Conservation (phyloP, 352 stramenopile species). For the Aphanomyces stellatus region DNA sequence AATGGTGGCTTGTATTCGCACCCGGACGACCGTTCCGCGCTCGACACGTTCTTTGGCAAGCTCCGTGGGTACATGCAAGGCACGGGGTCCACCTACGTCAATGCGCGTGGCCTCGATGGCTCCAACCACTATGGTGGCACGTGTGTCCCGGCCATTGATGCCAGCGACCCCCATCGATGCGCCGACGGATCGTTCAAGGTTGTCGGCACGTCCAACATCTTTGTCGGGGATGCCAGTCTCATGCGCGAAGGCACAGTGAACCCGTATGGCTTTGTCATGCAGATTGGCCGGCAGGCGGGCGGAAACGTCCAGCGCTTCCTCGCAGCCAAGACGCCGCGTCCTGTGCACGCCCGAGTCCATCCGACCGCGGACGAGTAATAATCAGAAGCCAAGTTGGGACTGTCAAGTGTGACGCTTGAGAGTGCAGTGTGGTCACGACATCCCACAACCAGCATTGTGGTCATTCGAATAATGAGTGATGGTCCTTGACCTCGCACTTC, state of each 20-base stretch:
- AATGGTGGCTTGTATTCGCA: constrained; percentile 34
- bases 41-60: constrained; percentile 33
- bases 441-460: too few species aligned
- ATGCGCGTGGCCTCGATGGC: constrained; percentile 27
- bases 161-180: constrained; percentile 34
- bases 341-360: too few species aligned
- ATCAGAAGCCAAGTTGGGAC: too few species aligned
- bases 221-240: constrained; percentile 44
- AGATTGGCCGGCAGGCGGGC: constrained; percentile 44
- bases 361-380: too few species aligned
- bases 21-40: constrained; percentile 34
- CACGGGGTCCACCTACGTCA: constrained; percentile 28
- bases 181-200: constrained; percentile 51
- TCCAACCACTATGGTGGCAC: constrained; percentile 23
- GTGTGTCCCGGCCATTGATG: constrained; percentile 38
- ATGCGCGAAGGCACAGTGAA: constrained; percentile 59
- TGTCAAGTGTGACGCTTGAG: too few species aligned
- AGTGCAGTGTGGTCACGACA: too few species aligned
- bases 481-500: too few species aligned
- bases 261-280: constrained; percentile 72
- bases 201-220: constrained; percentile 57
- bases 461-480: too few species aligned
- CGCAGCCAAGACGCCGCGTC: too few species aligned
- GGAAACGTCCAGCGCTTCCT: not conserved
- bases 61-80: not conserved